These are phyloP conservation scores for Hypoxylon fragiforme DNA, from an alignment of 495 filamentous ascomycete genomes.

Conservation along the genomic window DNA sequence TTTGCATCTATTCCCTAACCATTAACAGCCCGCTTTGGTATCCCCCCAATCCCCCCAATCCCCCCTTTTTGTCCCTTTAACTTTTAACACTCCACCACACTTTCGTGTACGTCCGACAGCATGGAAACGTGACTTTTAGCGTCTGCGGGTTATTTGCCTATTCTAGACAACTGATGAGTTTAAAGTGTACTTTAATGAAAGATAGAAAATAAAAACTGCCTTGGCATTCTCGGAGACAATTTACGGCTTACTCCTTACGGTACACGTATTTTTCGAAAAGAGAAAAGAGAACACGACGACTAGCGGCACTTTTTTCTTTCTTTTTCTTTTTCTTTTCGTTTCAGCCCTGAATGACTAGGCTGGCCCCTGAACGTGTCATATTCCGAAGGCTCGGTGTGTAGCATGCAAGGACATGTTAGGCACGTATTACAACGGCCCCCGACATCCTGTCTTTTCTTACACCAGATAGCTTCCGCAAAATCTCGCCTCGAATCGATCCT, in stretches of 20 bases:
- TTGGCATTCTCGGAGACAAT: constrained; percentile 11
- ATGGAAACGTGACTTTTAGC: constrained; percentile 26
- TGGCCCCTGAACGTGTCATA: constrained; percentile 17
- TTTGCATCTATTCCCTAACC: constrained; percentile 1
- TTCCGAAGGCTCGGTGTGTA: constrained; percentile 28
- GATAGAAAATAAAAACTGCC: constrained; percentile 7
- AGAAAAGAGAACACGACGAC: constrained; percentile 2
- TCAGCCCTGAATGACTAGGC: constrained; percentile 22
- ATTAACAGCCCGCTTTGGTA: background rate
- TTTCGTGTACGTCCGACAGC: background rate
- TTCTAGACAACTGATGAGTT: constrained; percentile 16
- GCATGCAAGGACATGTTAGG: constrained; percentile 19
- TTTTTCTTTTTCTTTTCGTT: constrained; percentile 16
- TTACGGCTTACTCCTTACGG: constrained; percentile 18
- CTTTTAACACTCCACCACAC: constrained; percentile 19
- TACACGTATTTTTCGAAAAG: constrained; percentile 5
- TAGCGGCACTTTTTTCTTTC: constrained; percentile 17
- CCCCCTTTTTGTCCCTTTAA: background rate
- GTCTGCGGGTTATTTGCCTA: constrained; percentile 34
- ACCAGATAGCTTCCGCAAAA: constrained; percentile 24
- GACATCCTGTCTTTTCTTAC: constrained; percentile 21
- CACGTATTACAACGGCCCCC: constrained; percentile 22
- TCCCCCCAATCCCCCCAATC: background rate
- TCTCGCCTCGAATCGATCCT: constrained; percentile 31
- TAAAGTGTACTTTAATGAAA: constrained; percentile 10